These are phyloP conservation scores for Henckelia pumila DNA, from an alignment of 257 asterid species.

Conservation along the genomic window DNA sequence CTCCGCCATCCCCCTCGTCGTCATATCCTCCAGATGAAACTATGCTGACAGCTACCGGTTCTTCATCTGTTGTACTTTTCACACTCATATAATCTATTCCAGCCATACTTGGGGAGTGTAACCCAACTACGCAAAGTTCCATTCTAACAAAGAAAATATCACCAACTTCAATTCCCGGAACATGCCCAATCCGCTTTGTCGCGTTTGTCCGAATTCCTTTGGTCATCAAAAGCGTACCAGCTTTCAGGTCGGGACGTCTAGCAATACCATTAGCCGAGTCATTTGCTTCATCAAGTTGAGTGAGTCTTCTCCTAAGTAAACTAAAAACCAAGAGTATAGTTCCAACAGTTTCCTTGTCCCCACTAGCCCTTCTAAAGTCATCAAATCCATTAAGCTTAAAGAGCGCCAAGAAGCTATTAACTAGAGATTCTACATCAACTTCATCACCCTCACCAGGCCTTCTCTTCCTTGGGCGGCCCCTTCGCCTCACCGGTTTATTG, in stretches of 20 bases:
- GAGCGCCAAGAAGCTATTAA: slow-evolving; percentile 38
- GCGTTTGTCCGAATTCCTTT: slow-evolving; percentile 44
- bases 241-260: slow-evolving; percentile 46
- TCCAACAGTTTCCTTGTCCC: slow-evolving; percentile 51
- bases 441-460: slow-evolving; percentile 32
- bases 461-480: slow-evolving; percentile 41
- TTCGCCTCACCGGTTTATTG: slow-evolving; percentile 45
- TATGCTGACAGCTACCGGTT: slow-evolving; percentile 53
- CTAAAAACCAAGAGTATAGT: slow-evolving; percentile 35
- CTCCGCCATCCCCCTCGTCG: slow-evolving; percentile 49
- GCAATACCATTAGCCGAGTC: slow-evolving; percentile 33
- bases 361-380: slow-evolving; percentile 47
- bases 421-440: slow-evolving; percentile 44
- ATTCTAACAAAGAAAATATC: slow-evolving; percentile 54
- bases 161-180: slow-evolving; percentile 54
- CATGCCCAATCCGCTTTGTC: slow-evolving; percentile 42
- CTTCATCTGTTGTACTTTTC: slow-evolving; percentile 42
- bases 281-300: slow-evolving; percentile 40
- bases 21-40: slow-evolving; percentile 59
- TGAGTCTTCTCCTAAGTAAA: slow-evolving; percentile 44
- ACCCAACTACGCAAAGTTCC: slow-evolving; percentile 52
- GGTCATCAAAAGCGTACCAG: slow-evolving; percentile 37
- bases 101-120: slow-evolving; percentile 57
- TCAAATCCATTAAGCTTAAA: slow-evolving; percentile 56
- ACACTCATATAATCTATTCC: slow-evolving; percentile 57